Percentiles rank a stretch among this genome's conserved stretches.
These are phyloP conservation scores for Paramyrothecium sp. DNA, from an alignment of 2,329 filamentous ascomycete genomes.

Conservation along the genomic window DNA sequence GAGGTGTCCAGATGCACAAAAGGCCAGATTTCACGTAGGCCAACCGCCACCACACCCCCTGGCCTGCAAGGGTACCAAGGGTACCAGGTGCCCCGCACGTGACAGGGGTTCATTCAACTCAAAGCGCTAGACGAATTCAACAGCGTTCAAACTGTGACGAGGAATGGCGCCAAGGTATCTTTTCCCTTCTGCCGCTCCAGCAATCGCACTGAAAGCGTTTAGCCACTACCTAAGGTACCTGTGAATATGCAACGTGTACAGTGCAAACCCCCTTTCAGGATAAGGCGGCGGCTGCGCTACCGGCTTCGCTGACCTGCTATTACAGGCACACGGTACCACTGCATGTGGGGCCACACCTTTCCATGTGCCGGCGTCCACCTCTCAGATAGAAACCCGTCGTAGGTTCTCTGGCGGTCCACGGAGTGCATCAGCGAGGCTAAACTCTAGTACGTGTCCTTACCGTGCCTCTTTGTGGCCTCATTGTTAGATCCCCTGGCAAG, in stretches of 20 bases:
- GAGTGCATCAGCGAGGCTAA: neutral
- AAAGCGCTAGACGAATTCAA: neutral
- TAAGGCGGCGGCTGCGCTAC: neutral
- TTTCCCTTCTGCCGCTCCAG: neutral
- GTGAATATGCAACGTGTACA: neutral
- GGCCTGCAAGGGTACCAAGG: conserved; percentile 1
- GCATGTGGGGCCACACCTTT: neutral
- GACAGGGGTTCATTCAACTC: conserved; percentile 24
- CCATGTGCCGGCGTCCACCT: neutral
- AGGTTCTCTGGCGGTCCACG: neutral
- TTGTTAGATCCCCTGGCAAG: too few relatives aligned
- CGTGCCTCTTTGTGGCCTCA: too few relatives aligned
- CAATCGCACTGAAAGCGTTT: neutral
- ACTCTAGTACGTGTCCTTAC: neutral
- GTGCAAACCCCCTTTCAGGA: neutral
- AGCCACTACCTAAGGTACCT: neutral
- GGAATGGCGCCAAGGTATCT: neutral
- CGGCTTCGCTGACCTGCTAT: neutral
- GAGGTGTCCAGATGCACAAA: conserved; percentile 46
- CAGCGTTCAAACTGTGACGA: neutral
- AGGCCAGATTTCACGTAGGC: conserved; percentile 47
- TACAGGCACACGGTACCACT: neutral
- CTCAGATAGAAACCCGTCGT: neutral
- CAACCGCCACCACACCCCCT: conserved; percentile 15
- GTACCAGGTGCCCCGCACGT: conserved; percentile 21